Conservation (phyloP, 2,329 filamentous ascomycete species). For the Biscogniauxia mediterranea region DNA sequence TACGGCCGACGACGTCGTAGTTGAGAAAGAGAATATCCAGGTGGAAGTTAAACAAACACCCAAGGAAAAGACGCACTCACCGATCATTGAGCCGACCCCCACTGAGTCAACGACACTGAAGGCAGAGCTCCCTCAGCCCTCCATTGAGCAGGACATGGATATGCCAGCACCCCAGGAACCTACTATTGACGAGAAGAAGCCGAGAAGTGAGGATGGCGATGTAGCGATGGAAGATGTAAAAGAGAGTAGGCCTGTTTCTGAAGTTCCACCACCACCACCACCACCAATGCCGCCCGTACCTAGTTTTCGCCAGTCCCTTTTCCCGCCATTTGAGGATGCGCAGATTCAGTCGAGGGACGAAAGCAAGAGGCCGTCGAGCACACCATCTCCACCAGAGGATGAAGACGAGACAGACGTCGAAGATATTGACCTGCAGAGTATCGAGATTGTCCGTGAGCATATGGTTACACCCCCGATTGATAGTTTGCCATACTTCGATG, state of each 20-base stretch:
- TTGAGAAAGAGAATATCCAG: slow-evolving; percentile 1
- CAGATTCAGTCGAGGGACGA: slow-evolving; percentile 24
- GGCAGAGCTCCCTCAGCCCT: slow-evolving; percentile 26
- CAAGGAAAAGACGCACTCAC: slow-evolving; percentile 19
- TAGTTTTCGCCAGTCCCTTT: slow-evolving; percentile 18
- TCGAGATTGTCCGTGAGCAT: slow-evolving; percentile 49
- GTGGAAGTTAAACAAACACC: slow-evolving; percentile 6
- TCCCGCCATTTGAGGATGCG: slow-evolving; percentile 29
- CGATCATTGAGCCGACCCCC: slow-evolving; percentile 10
- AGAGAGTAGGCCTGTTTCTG: slow-evolving; percentile 21
- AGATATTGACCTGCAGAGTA: slow-evolving; percentile 48
- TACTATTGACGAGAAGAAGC: slow-evolving; percentile 12
- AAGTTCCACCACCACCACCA: slow-evolving; percentile 17
- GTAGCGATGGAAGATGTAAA: slow-evolving; percentile 38
- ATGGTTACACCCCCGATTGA: slow-evolving; percentile 56
- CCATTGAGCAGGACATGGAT: slow-evolving; percentile 29
- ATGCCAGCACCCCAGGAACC: slow-evolving; percentile 13
- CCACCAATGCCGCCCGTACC: slow-evolving; percentile 10
- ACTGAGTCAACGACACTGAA: slow-evolving; percentile 6
- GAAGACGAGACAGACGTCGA: slow-evolving; percentile 57
- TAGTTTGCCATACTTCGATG: slow-evolving; percentile 48
- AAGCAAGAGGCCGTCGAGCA: slow-evolving; percentile 38
- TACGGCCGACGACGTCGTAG: slow-evolving; percentile 3
- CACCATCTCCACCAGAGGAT: slow-evolving; percentile 49
- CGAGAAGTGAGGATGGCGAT: slow-evolving; percentile 30